Evolutionary conservation across 768 basidiomycete genomes (phyloP).

Genomic region (Tubosaeta sp.): DNA sequence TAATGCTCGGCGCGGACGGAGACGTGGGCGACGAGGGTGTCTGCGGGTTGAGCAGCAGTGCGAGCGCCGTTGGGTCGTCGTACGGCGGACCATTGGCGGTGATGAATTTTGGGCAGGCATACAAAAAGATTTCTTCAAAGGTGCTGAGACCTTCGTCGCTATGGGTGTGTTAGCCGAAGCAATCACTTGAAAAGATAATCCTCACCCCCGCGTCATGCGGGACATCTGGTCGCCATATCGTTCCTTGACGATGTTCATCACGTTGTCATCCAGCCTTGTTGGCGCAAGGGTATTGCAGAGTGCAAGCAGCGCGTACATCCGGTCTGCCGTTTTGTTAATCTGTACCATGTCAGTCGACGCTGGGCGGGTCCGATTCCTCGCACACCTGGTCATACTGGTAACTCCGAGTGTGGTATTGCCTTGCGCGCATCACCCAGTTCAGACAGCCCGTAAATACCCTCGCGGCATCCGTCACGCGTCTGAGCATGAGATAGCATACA

Average conservation of each 20-base stretch:
- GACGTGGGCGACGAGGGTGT: constrained; percentile 32
- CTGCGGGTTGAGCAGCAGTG: constrained; percentile 40
- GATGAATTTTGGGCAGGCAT: constrained; percentile 97
- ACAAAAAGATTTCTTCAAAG: constrained; percentile 67
- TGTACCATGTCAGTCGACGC: constrained; percentile 24
- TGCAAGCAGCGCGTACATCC: constrained; percentile 96
- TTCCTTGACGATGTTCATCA: constrained; percentile 89
- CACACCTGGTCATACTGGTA: constrained; percentile 93
- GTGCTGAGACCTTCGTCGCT: constrained; percentile 62
- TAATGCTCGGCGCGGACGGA: constrained; percentile 16
- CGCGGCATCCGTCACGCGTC: constrained; percentile 93
- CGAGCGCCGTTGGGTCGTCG: constrained; percentile 66
- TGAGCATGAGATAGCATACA: constrained; percentile 93
- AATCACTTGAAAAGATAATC: constrained; percentile 13
- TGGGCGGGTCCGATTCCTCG: background rate
- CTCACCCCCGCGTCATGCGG: constrained; percentile 82
- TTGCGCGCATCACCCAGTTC: constrained; percentile 94
- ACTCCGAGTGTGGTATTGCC: constrained; percentile 93
- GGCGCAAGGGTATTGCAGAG: constrained; percentile 93
- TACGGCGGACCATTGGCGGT: constrained; percentile 92
- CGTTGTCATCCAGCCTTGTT: constrained; percentile 89
- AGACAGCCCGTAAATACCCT: constrained; percentile 89
- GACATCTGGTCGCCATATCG: constrained; percentile 87
- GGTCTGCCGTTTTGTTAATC: constrained; percentile 97
- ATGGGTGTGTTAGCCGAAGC: background rate